Evolutionary conservation across 495 filamentous ascomycete species (phyloP), one percentile per base, ranked within the genome.

Genomic region (Aspergillus saccharolyticus): DNA sequence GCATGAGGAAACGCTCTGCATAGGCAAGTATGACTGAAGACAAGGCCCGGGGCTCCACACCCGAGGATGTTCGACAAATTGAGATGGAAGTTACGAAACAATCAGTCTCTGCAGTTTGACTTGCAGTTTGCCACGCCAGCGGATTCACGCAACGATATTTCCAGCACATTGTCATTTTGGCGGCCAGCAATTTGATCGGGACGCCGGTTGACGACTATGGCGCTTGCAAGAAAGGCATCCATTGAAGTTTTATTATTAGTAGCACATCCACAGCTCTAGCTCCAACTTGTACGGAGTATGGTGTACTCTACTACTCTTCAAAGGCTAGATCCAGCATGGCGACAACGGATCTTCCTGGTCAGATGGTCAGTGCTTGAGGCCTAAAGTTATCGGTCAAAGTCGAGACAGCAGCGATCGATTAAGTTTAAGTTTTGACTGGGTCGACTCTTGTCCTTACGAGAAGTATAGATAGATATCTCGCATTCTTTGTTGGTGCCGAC

Each of bases 51-150:
- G 57, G 22, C 58, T 47, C 63, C 63, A 63, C 60, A 12, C 22
- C 39, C 24, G 44, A 30, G 47, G 22, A 53, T 43, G 39, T 17
- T 44, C 44, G 54, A 54, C 60, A 47, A 58, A 56, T 62, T 45
- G 49, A 62, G 55, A 47, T 55, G 54, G 46, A 49, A 22, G 43
- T 54, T 44, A 45, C 46, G 48, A 56, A 54, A 52, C 54, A 53
- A 51, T 53, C 51, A 25, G 43, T 21, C 53, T 56, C 46, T 44
- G 45, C 42, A 44, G 54, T 58, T 54, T 67, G 64, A 64, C 61
- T 64, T 57, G 65, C 59, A 64, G 59, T 51, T 46, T 19, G 54
- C 55, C 58, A 61, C 54, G 62, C 57, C 56, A 54, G 56, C 57
- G 59, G 45, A 59, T 46, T 57, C 59, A 63, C 30, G 63, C 57